These are phyloP conservation scores for Thermomyces lanuginosus DNA, from an alignment of 2,329 filamentous ascomycete genomes.

Conservation along the genomic window DNA sequence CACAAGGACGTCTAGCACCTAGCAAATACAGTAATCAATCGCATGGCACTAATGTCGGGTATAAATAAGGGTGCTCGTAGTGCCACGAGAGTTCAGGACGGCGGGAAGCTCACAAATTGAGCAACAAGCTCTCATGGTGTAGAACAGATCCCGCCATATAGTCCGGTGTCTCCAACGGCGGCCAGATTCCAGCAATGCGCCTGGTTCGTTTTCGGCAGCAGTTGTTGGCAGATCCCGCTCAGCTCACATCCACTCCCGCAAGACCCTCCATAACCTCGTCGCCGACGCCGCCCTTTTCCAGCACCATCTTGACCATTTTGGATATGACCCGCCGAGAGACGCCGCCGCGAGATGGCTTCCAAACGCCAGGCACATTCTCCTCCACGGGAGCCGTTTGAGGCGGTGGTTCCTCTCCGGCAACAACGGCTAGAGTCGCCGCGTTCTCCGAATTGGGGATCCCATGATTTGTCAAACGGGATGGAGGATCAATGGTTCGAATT, in stretches of 20 bases:
- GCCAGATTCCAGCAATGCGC: no score
- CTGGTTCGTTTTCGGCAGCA: no score
- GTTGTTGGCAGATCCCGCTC: conserved; percentile 9
- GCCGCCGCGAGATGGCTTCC: conserved; percentile 72
- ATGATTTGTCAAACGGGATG: conserved; percentile 54
- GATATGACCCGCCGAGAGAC: conserved; percentile 58
- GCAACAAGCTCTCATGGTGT: no score
- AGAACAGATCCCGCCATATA: no score
- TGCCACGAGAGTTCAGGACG: no score
- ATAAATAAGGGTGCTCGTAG: no score
- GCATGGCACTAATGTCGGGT: no score
- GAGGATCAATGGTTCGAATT: conserved; percentile 58
- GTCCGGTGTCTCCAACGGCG: no score
- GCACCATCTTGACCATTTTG: conserved; percentile 57
- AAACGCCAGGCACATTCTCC: conserved; percentile 51
- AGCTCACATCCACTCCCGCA: conserved; percentile 49
- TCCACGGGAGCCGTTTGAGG: conserved; percentile 28
- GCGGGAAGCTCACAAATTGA: no score
- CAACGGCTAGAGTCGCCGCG: conserved; percentile 32
- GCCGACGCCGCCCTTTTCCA: conserved; percentile 63
- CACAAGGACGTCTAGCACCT: no score
- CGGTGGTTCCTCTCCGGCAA: conserved; percentile 18
- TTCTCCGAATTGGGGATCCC: conserved; percentile 51
- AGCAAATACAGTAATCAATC: no score
- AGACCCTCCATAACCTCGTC: conserved; percentile 74